Evolutionary conservation across 305 asterid species (phyloP), one percentile per base, ranked within the genome.

Genomic region (Fraxinus velutina): DNA sequence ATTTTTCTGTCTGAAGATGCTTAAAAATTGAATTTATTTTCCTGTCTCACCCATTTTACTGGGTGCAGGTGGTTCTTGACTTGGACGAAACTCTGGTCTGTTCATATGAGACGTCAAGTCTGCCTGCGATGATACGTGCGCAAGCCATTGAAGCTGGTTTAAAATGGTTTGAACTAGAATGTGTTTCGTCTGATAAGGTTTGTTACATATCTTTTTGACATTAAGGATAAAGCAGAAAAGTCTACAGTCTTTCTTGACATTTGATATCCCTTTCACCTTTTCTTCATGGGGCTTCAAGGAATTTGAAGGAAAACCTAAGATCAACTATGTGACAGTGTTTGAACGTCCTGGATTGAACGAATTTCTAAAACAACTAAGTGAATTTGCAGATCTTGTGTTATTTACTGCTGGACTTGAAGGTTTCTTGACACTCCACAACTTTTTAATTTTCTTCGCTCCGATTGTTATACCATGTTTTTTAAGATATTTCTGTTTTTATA

Each of bases 391-490:
- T 86, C 92, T 95, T 52, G 95, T 93, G 80, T 84, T 95, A 81
- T 95, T 95, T 89, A 92, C 99, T 52, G 99, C 98, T 78, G 99
- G 98, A 72, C 96, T 91, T 83, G 96, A 93, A 93, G 97, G 97
- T 90, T 78, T 73, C 37, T 70, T 78, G 76, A 80, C 77, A 81
- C 73, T 82, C 78, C 47, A 47, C 29, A 12, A 22, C 57, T 39
- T 30, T 75, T 39, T 74, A 27, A 33, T 78, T 75, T 75, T 79
- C 79, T 68, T 78, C 60, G 79, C 66, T 68, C 19, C 37, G 76
- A 42, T 62, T 32, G 29, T 21, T 62, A n/a, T 5, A 27, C 37
- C 74, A 66, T 24, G n/a, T 66, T 66, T 3, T 27, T 75, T 75
- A 39, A 10, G 29, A 9, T 55, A 52, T 52, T 52, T 15, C 66